These are phyloP conservation scores for Fragaria ananassa DNA, from an alignment of 306 rosid genomes.

Conservation along the genomic window DNA sequence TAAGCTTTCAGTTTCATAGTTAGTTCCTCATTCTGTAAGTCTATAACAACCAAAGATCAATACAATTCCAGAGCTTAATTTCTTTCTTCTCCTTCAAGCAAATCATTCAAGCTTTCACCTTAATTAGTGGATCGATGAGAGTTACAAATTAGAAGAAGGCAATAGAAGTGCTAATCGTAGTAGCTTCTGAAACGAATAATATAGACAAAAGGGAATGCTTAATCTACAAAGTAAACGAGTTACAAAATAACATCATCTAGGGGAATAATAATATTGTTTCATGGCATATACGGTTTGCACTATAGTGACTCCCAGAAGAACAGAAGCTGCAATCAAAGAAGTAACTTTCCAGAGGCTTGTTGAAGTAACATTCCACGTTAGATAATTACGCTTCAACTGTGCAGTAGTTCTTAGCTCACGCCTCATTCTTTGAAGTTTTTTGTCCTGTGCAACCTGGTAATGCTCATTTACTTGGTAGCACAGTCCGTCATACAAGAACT, in stretches of 20 bases:
- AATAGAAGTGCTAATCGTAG: no score
- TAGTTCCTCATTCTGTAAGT: no score
- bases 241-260: neutral
- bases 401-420: neutral
- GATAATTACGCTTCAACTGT: slow-evolving; percentile 17
- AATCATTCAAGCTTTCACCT: no score
- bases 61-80: no score
- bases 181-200: neutral
- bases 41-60: no score
- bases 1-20: no score
- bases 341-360: slow-evolving; percentile 18
- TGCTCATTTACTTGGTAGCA: neutral
- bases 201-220: neutral
- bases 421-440: neutral
- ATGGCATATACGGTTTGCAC: slow-evolving; percentile 10
- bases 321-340: slow-evolving; percentile 2
- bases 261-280: neutral
- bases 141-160: no score
- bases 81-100: no score
- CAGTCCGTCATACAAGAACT: neutral
- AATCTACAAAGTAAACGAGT: neutral
- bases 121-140: no score
- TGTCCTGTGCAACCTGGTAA: neutral
- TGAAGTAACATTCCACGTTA: neutral
- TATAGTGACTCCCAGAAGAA: slow-evolving; percentile 1